Conservation (phyloP, 176 grass and related monocot genomes). For the Zea luxurians region DNA sequence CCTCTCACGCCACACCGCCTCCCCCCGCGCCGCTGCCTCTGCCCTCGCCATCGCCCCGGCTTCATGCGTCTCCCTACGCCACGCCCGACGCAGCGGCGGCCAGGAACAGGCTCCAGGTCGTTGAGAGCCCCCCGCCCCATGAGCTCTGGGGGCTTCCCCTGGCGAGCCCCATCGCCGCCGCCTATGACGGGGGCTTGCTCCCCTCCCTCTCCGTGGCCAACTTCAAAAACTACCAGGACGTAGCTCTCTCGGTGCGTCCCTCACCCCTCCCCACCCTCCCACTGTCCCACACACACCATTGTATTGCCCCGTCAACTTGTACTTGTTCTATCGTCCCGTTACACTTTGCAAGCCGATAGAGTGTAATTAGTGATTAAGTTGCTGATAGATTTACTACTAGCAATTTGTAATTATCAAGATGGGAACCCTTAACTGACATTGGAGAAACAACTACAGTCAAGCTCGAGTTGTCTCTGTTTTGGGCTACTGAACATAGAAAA, state of each 20-base stretch:
- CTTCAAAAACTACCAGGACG: conserved; percentile 84
- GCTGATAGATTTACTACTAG: not conserved
- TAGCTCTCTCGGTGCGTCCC: conserved; percentile 56
- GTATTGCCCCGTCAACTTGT: not conserved
- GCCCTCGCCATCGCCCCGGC: not conserved
- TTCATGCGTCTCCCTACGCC: conserved; percentile 2
- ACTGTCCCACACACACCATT: not conserved
- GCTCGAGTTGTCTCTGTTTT: not conserved
- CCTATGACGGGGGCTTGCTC: conserved; percentile 44
- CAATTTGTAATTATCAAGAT: not conserved
- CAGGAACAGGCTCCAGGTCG: conserved; percentile 32
- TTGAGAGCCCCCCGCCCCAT: conserved; percentile 48
- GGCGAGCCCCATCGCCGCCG: conserved; percentile 9
- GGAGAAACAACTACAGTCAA: not conserved
- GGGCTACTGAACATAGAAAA: not conserved
- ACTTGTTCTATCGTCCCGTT: not conserved
- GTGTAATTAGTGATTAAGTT: not conserved
- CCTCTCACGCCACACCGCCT: conserved; percentile 29
- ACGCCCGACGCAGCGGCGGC: conserved; percentile 34
- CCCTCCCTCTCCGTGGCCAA: conserved; percentile 70
- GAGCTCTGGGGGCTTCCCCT: conserved; percentile 21
- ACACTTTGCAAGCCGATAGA: not conserved
- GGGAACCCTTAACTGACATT: not conserved
- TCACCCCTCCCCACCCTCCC: not conserved
- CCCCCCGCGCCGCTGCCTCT: not conserved